Conservation (phyloP, 1,284 basidiomycete genomes). For the Tetrapyrgos nigripes region DNA sequence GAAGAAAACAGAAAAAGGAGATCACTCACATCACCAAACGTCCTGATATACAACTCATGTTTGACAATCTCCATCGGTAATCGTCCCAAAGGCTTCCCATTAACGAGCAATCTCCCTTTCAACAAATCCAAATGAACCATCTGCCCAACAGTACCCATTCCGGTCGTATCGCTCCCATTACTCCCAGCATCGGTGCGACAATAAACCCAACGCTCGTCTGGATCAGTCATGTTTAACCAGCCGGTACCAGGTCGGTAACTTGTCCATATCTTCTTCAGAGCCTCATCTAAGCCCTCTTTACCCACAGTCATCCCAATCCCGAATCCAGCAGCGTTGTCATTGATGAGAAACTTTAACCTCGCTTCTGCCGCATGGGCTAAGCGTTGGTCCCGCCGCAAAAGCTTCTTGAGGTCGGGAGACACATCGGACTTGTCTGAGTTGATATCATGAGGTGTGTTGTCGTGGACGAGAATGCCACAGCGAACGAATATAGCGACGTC, state of each 20-base stretch:
- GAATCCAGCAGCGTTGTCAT: no score
- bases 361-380: neutral
- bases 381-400: neutral
- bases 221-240: neutral
- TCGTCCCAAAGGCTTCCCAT: constrained; percentile 10
- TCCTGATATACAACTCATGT: constrained; percentile 1
- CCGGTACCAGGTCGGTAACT: neutral
- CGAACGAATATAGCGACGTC: neutral
- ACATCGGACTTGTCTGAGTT: neutral
- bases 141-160: neutral
- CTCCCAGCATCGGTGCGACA: neutral
- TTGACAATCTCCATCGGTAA: constrained; percentile 9
- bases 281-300: neutral
- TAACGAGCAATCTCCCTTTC: constrained; percentile 4
- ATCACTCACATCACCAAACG: constrained; percentile 15
- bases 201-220: neutral
- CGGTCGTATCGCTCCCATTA: no score
- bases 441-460: neutral
- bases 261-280: neutral
- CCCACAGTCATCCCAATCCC: neutral
- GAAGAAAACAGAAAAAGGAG: neutral
- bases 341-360: neutral
- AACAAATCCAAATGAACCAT: constrained; percentile 13
- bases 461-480: neutral
- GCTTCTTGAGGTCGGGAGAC: constrained; percentile 9